phyloP scores from a whole-genome alignment of 2,329 filamentous ascomycete genomes.

The Diaporthe citrichinensis region DNA sequence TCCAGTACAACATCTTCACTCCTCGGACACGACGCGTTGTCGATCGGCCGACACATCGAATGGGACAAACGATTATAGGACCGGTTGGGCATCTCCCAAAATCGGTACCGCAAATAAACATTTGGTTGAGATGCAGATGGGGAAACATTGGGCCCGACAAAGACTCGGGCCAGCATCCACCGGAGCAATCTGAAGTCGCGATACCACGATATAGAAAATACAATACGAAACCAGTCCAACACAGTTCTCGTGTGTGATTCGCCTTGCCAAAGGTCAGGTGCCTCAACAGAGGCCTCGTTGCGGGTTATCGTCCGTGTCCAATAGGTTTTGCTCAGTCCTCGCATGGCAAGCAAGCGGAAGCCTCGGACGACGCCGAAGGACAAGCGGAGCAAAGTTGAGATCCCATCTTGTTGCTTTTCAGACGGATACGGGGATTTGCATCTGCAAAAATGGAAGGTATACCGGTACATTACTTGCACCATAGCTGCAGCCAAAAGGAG shows the following conservation, averaged over 20 bases:
- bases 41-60: background rate
- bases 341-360: background rate
- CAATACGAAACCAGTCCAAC: constrained; percentile 13
- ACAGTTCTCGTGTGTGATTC: background rate
- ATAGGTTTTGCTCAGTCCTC: background rate
- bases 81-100: background rate
- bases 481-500: too few relatives aligned
- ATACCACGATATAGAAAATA: constrained; percentile 18
- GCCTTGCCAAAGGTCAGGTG: background rate
- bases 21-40: background rate
- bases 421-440: too few relatives aligned
- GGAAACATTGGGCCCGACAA: background rate
- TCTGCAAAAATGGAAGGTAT: too few relatives aligned
- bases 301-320: background rate
- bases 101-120: background rate
- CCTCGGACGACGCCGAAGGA: background rate
- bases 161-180: background rate
- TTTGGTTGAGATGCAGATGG: background rate
- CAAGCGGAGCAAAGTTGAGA: background rate
- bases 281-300: background rate
- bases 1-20: background rate
- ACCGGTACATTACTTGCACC: too few relatives aligned
- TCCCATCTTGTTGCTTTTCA: background rate
- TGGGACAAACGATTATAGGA: background rate
- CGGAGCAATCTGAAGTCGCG: background rate